These are phyloP conservation scores for Phytopythium vexans DNA, from an alignment of 352 stramenopile genomes.

Conservation along the genomic window DNA sequence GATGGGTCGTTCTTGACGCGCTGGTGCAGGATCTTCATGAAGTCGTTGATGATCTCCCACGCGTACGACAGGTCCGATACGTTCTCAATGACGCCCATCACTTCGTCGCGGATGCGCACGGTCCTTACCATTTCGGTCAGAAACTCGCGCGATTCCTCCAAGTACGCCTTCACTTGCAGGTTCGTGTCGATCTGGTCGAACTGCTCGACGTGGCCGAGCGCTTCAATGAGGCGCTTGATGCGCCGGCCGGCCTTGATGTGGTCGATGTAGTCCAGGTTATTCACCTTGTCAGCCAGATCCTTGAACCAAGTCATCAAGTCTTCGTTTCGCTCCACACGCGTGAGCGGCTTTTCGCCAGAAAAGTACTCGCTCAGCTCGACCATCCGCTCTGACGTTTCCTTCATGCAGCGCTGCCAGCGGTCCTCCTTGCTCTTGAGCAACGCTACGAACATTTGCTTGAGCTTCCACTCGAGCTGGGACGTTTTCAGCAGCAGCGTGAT, in stretches of 20 bases:
- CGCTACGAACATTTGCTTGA: conserved; percentile 92
- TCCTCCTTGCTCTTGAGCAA: conserved; percentile 90
- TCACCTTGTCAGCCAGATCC: conserved; percentile 88
- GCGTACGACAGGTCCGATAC: conserved; percentile 94
- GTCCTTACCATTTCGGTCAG: conserved; percentile 95
- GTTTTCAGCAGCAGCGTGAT: conserved; percentile 92
- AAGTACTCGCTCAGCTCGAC: conserved; percentile 93
- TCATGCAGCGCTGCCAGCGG: conserved; percentile 89
- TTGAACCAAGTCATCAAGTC: conserved; percentile 93
- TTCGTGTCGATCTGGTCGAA: conserved; percentile 96
- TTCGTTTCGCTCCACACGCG: conserved; percentile 92
- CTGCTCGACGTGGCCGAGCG: conserved; percentile 93
- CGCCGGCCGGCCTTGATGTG: conserved; percentile 92
- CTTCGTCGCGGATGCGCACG: conserved; percentile 90
- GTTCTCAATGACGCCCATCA: conserved; percentile 91
- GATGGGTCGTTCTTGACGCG: conserved; percentile 91
- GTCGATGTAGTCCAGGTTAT: conserved; percentile 88
- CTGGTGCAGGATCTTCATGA: conserved; percentile 93
- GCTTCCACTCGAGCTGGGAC: conserved; percentile 93
- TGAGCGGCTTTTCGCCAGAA: conserved; percentile 90
- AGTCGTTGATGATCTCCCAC: conserved; percentile 94
- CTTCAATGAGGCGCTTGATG: conserved; percentile 93
- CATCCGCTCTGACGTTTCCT: conserved; percentile 89
- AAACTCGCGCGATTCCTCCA: conserved; percentile 90
- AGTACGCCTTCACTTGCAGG: conserved; percentile 93